Conservation (phyloP, 768 basidiomycete species). For the Phallus indusiatus region DNA sequence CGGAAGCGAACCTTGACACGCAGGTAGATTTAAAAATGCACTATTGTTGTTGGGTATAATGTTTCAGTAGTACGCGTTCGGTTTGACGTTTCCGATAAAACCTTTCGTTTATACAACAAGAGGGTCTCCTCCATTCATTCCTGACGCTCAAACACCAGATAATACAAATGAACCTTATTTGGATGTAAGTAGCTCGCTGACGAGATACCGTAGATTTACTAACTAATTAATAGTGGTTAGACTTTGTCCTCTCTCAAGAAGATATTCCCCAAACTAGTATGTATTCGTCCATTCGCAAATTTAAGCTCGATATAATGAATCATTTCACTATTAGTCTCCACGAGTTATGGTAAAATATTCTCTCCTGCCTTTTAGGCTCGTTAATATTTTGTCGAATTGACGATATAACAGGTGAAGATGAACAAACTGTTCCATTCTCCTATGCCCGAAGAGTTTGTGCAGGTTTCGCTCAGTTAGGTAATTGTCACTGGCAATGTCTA, state of each 20-base stretch:
- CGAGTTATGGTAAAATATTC: too few species aligned
- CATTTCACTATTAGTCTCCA: too few species aligned
- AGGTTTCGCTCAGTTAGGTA: conserved; percentile 54
- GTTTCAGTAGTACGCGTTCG: conserved; percentile 59
- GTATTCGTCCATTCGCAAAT: conserved; percentile 63
- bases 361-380: too few species aligned
- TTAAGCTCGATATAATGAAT: conserved; percentile 36
- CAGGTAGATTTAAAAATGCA: conserved; percentile 43
- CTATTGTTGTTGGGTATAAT: conserved; percentile 29
- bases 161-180: conserved; percentile 42
- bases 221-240: conserved; percentile 40
- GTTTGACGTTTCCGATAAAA: conserved; percentile 53
- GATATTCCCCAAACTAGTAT: conserved; percentile 32
- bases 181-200: too few species aligned
- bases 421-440: conserved; percentile 1
- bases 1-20: conserved; percentile 24
- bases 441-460: conserved; percentile 26
- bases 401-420: too few species aligned
- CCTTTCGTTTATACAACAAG: conserved; percentile 52
- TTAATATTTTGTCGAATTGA: too few species aligned
- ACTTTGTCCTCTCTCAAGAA: conserved; percentile 38
- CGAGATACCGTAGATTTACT: background rate
- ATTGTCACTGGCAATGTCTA: too few species aligned
- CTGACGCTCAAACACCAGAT: conserved; percentile 30
- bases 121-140: conserved; percentile 48